These are phyloP conservation scores for Harringtonia aguacate DNA, from an alignment of 2,329 filamentous ascomycete genomes.

Conservation along the genomic window DNA sequence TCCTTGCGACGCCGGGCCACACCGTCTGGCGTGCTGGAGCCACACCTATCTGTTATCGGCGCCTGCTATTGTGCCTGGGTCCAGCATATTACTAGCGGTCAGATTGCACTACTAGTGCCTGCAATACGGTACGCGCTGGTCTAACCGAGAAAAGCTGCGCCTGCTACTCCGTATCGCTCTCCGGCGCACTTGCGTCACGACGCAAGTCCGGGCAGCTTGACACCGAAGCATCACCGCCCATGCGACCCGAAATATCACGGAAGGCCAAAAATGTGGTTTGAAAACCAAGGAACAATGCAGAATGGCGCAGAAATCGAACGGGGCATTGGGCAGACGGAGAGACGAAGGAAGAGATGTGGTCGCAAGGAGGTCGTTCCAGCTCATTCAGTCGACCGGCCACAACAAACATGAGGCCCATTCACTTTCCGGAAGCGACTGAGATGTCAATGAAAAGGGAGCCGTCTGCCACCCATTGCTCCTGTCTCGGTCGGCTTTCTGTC, in stretches of 20 bases:
- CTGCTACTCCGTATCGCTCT: conserved; percentile 2
- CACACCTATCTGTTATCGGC: background rate
- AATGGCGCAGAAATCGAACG: background rate
- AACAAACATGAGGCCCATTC: background rate
- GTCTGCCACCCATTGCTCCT: background rate
- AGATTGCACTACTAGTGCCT: background rate
- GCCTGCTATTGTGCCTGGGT: background rate
- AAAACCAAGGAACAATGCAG: background rate
- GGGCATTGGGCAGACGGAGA: background rate
- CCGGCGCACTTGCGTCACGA: conserved; percentile 9
- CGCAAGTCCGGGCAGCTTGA: conserved; percentile 4
- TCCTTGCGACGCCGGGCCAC: background rate
- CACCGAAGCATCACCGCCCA: conserved; percentile 1
- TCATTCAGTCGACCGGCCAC: background rate
- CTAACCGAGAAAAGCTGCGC: conserved; percentile 1
- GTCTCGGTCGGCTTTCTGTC: background rate
- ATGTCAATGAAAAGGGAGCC: conserved; percentile 4
- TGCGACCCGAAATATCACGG: background rate
- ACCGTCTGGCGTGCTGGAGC: background rate
- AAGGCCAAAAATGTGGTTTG: background rate
- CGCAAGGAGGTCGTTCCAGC: background rate
- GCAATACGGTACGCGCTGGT: background rate
- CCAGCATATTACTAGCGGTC: background rate
- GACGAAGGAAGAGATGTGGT: background rate
- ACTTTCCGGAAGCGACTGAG: background rate